Percentiles rank a stretch among this genome's conserved stretches.
Evolutionary conservation across 192 early-diverging fungal genomes (phyloP).

Genomic region (Entrophospora sp.): DNA sequence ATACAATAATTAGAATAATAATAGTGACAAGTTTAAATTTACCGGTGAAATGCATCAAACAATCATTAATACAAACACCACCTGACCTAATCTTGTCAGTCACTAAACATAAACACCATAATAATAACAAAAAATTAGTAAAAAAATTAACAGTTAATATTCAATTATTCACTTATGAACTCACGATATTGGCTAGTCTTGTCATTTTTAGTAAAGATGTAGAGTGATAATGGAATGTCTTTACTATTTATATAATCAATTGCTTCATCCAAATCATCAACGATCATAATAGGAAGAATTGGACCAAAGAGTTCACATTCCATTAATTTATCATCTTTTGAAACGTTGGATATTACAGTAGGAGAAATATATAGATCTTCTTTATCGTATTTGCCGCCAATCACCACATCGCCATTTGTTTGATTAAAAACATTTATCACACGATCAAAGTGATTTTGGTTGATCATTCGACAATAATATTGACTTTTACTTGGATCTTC

Average conservation of each 20-base stretch:
- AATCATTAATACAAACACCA: conserved; percentile 70
- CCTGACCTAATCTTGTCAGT: conserved; percentile 68
- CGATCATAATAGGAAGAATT: conserved; percentile 68
- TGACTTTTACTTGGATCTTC: conserved; percentile 30
- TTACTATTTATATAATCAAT: conserved; percentile 51
- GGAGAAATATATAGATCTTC: conserved; percentile 69
- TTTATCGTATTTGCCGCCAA: conserved; percentile 54
- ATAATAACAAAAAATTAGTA: background rate
- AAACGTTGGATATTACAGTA: conserved; percentile 69
- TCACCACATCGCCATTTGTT: conserved; percentile 41
- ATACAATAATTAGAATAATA: background rate
- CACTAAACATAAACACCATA: conserved; percentile 27
- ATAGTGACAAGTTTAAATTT: background rate
- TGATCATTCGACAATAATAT: conserved; percentile 55
- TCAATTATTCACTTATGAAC: background rate
- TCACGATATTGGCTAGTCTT: conserved; percentile 41
- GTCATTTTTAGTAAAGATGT: conserved; percentile 54
- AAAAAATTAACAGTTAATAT: background rate
- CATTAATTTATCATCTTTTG: conserved; percentile 56
- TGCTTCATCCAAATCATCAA: conserved; percentile 54
- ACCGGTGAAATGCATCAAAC: conserved; percentile 57
- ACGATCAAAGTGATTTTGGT: conserved; percentile 53
- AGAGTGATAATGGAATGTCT: conserved; percentile 74
- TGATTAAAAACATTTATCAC: conserved; percentile 41
- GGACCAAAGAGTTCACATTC: conserved; percentile 89